Percentiles rank a stretch among this genome's conserved stretches.
Conservation (phyloP, 2,329 filamentous ascomycete species). For the Xylariales sp. region DNA sequence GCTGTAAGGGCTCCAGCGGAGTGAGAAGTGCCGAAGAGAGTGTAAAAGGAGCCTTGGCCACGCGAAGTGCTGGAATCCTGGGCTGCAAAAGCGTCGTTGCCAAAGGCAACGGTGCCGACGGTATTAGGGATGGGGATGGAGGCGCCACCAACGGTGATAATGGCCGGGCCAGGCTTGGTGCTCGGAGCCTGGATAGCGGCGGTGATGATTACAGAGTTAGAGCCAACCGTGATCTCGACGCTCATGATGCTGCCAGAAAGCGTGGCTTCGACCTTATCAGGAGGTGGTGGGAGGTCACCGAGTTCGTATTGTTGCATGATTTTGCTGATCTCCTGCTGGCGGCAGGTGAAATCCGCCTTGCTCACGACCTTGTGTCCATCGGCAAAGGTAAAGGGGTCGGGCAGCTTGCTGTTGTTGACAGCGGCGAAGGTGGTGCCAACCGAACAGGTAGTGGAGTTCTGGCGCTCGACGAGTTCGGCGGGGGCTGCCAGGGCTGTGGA, state of each 20-base stretch:
- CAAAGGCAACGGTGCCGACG: conserved; percentile 54
- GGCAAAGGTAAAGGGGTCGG: conserved; percentile 43
- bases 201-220: conserved; percentile 41
- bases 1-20: conserved; percentile 54
- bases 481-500: conserved; percentile 28
- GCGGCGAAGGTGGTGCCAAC: conserved; percentile 28
- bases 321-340: conserved; percentile 42
- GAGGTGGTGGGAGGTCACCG: conserved; percentile 41
- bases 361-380: conserved; percentile 39
- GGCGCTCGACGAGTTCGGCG: conserved; percentile 30
- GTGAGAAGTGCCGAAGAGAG: conserved; percentile 50
- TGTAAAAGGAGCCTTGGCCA: conserved; percentile 55
- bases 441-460: conserved; percentile 32
- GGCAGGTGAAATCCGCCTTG: conserved; percentile 43
- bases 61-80: conserved; percentile 43
- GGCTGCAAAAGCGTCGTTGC: conserved; percentile 52
- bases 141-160: conserved; percentile 51
- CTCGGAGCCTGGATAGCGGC: conserved; percentile 39
- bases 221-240: conserved; percentile 39
- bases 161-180: conserved; percentile 47
- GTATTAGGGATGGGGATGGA: conserved; percentile 50
- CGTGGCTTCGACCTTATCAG: conserved; percentile 41
- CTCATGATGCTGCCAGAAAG: conserved; percentile 37
- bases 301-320: conserved; percentile 47
- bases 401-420: conserved; percentile 33